Percentiles rank a stretch among this genome's conserved stretches.
These are phyloP conservation scores for Geosmithia flava DNA, from an alignment of 2,329 filamentous ascomycete species.

Conservation along the genomic window DNA sequence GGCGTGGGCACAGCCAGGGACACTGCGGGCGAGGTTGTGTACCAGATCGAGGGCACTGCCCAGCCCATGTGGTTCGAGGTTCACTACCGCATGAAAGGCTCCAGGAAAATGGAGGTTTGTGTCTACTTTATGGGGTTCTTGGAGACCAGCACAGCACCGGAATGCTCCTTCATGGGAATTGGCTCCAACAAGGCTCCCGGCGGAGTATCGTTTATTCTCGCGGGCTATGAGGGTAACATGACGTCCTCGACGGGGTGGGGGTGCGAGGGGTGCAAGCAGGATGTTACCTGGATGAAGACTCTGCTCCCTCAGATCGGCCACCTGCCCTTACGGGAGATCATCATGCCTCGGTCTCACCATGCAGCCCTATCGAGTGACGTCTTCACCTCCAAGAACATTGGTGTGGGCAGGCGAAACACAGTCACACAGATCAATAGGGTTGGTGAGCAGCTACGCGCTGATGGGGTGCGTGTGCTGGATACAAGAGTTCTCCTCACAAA, in stretches of 20 bases:
- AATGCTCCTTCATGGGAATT: not conserved
- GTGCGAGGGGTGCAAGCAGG: constrained; percentile 3
- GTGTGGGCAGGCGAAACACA: constrained; percentile 4
- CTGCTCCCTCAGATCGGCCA: constrained; percentile 12
- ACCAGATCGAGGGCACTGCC: constrained; percentile 13
- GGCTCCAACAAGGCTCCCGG: not conserved
- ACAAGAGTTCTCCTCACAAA: not conserved
- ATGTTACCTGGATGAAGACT: constrained; percentile 15
- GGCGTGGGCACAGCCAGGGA: constrained; percentile 4
- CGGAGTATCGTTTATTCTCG: constrained; percentile 9
- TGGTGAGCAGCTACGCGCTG: constrained; percentile 11
- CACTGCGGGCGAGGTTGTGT: constrained; percentile 14
- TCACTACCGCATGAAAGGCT: constrained; percentile 4
- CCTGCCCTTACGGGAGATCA: constrained; percentile 14
- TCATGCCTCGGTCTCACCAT: constrained; percentile 18
- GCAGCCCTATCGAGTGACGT: constrained; percentile 11
- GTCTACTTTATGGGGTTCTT: constrained; percentile 10
- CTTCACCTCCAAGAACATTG: constrained; percentile 3
- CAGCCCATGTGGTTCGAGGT: constrained; percentile 14
- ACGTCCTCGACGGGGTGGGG: constrained; percentile 7
- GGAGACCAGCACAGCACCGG: constrained; percentile 5
- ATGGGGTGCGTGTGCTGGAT: constrained; percentile 7
- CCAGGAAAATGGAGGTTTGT: not conserved
- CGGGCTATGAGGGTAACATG: constrained; percentile 17
- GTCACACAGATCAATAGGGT: constrained; percentile 12